A percentile compares a stretch with the other conserved stretches of the same genome.
These are phyloP conservation scores for Hansenula lynferdii DNA, from an alignment of 1,139 yeast genomes.

Conservation along the genomic window DNA sequence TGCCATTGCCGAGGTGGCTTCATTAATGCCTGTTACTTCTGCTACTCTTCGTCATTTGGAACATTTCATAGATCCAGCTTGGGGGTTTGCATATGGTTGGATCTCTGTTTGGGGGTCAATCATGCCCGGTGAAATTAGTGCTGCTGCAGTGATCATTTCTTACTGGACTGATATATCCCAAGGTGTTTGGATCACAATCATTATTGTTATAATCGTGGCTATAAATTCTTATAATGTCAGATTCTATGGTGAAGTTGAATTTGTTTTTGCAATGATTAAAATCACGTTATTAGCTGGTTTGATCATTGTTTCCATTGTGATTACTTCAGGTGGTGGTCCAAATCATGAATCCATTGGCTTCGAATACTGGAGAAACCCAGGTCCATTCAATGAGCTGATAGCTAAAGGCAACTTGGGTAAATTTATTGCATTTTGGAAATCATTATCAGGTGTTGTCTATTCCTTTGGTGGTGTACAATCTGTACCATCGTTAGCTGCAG, in stretches of 20 bases:
- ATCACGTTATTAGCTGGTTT: slow-evolving; percentile 42
- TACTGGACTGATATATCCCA: slow-evolving; percentile 45
- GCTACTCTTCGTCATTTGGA: slow-evolving; percentile 24
- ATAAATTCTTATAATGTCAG: slow-evolving; percentile 41
- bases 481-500: slow-evolving; percentile 39
- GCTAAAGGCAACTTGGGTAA: slow-evolving; percentile 29
- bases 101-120: slow-evolving; percentile 54
- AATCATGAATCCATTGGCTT: slow-evolving; percentile 47
- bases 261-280: slow-evolving; percentile 39
- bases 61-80: slow-evolving; percentile 48
- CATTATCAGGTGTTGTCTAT: slow-evolving; percentile 36
- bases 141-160: slow-evolving; percentile 50
- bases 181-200: slow-evolving; percentile 42
- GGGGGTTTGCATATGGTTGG: slow-evolving; percentile 70
- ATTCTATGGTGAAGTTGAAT: slow-evolving; percentile 44
- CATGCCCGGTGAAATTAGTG: slow-evolving; percentile 66
- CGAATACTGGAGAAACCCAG: slow-evolving; percentile 54
- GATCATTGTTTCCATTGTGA: slow-evolving; percentile 40
- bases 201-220: slow-evolving; percentile 32
- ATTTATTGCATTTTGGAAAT: background rate
- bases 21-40: slow-evolving; percentile 26
- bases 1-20: slow-evolving; percentile 23
- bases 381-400: slow-evolving; percentile 39
- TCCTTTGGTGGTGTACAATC: slow-evolving; percentile 38
- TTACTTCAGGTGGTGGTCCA: slow-evolving; percentile 55